Percentiles rank a stretch among this genome's conserved stretches.
Conservation (phyloP, 2,329 filamentous ascomycete species). For the Seiridium unicorne region DNA sequence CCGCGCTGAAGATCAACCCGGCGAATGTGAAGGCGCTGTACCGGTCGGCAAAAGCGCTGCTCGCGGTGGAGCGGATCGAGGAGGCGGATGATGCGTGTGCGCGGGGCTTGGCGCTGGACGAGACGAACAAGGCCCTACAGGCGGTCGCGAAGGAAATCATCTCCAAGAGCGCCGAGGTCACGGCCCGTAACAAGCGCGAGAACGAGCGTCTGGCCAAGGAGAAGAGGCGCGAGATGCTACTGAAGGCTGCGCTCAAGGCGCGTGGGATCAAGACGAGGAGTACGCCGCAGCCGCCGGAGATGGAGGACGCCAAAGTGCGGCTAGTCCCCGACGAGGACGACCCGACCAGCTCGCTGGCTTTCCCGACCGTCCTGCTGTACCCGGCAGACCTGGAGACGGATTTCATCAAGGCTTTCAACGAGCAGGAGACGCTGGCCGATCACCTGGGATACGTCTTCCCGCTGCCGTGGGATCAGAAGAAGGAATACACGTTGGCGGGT, state of each 20-base stretch:
- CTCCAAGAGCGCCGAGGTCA: constrained; percentile 53
- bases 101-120: constrained; percentile 71
- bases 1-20: constrained; percentile 75
- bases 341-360: constrained; percentile 66
- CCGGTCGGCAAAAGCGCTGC: constrained; percentile 74
- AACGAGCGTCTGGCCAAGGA: constrained; percentile 52
- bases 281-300: constrained; percentile 74
- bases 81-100: constrained; percentile 81
- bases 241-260: constrained; percentile 65
- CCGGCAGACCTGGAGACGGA: constrained; percentile 80
- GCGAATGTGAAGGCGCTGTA: constrained; percentile 89
- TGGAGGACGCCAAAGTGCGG: constrained; percentile 76
- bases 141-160: constrained; percentile 62
- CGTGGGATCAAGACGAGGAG: constrained; percentile 67
- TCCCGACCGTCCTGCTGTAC: constrained; percentile 84
- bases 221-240: constrained; percentile 55
- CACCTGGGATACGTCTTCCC: constrained; percentile 87
- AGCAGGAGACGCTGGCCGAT: constrained; percentile 71
- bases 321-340: constrained; percentile 74
- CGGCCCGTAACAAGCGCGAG: constrained; percentile 54
- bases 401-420: constrained; percentile 84
- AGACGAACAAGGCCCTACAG: constrained; percentile 65
- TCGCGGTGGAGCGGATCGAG: constrained; percentile 72
- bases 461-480: constrained; percentile 75
- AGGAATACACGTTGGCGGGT: constrained; percentile 61